Percentiles rank a stretch among this genome's conserved stretches.
These are phyloP conservation scores for Singerocomus rubriflavus DNA, from an alignment of 1,284 basidiomycete genomes.

Conservation along the genomic window DNA sequence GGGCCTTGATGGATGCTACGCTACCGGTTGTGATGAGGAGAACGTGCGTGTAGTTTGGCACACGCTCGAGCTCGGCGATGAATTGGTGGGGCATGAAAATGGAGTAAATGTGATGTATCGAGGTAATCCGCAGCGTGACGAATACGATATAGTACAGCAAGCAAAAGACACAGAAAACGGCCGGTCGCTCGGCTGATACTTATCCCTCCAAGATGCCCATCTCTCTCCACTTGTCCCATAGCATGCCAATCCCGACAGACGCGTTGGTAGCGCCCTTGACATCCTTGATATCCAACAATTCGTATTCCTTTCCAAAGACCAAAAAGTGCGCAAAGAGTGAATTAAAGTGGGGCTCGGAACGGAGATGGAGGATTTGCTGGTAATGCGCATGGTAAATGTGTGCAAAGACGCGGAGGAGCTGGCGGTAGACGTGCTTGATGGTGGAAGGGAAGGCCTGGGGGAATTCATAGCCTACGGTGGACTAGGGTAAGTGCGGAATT, in stretches of 20 bases:
- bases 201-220: slow-evolving; percentile 64
- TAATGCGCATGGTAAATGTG: slow-evolving; percentile 98
- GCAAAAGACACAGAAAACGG: neutral
- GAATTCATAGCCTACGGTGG: slow-evolving; percentile 78
- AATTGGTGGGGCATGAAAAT: slow-evolving; percentile 33
- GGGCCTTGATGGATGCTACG: slow-evolving; percentile 92
- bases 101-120: neutral
- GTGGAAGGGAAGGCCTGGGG: slow-evolving; percentile 87
- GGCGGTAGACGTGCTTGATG: slow-evolving; percentile 95
- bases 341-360: slow-evolving; percentile 96
- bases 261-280: slow-evolving; percentile 68
- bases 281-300: slow-evolving; percentile 88
- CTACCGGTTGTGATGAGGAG: slow-evolving; percentile 88
- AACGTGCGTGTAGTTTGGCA: slow-evolving; percentile 57
- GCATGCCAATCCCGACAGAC: slow-evolving; percentile 73
- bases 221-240: slow-evolving; percentile 91
- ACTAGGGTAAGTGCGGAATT: neutral
- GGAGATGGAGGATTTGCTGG: slow-evolving; percentile 87
- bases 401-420: slow-evolving; percentile 95
- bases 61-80: slow-evolving; percentile 43
- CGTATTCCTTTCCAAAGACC: slow-evolving; percentile 91
- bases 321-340: slow-evolving; percentile 97
- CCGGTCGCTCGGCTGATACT: neutral
- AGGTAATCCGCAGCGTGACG: slow-evolving; percentile 6
- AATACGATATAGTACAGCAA: slow-evolving; percentile 20